Conservation (phyloP, 192 early-diverging fungal genomes). For the Gamsiella multidivaricata region DNA sequence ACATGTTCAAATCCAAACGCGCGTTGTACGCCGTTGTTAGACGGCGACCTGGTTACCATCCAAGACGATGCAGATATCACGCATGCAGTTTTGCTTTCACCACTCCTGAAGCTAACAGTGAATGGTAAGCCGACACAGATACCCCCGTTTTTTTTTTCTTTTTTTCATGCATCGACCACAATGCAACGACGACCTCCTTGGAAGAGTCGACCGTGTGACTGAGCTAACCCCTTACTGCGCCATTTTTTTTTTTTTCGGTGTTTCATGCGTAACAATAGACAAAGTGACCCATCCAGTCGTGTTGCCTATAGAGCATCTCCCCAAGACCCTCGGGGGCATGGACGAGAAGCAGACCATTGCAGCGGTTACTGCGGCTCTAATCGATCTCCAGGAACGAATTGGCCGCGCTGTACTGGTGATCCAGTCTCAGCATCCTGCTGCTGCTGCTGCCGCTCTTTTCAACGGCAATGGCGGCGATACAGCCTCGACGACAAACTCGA, state of each 20-base stretch:
- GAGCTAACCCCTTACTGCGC: no score
- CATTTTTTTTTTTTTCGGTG: neutral
- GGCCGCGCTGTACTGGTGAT: constrained; percentile 24
- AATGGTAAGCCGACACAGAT: constrained; percentile 31
- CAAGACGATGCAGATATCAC: constrained; percentile 63
- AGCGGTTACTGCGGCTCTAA: constrained; percentile 24
- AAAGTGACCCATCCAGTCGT: constrained; percentile 38
- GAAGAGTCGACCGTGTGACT: no score
- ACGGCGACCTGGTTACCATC: constrained; percentile 63
- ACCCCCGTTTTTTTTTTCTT: neutral
- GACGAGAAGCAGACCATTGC: constrained; percentile 40
- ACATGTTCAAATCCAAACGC: no score
- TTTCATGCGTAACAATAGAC: neutral
- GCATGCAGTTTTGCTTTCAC: constrained; percentile 58
- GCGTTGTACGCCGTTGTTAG: constrained; percentile 28
- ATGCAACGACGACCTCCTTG: no score
- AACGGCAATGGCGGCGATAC: neutral
- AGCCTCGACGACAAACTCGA: neutral
- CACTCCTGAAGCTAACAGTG: constrained; percentile 59
- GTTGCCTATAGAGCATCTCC: constrained; percentile 18
- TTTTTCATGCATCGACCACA: no score
- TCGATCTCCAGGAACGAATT: constrained; percentile 37
- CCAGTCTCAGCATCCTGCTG: constrained; percentile 24
- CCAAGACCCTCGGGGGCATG: constrained; percentile 15
- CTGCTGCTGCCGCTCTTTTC: neutral